phyloP scores from a whole-genome alignment of 2,329 filamentous ascomycete genomes.

The Penicillium brasilianum region DNA sequence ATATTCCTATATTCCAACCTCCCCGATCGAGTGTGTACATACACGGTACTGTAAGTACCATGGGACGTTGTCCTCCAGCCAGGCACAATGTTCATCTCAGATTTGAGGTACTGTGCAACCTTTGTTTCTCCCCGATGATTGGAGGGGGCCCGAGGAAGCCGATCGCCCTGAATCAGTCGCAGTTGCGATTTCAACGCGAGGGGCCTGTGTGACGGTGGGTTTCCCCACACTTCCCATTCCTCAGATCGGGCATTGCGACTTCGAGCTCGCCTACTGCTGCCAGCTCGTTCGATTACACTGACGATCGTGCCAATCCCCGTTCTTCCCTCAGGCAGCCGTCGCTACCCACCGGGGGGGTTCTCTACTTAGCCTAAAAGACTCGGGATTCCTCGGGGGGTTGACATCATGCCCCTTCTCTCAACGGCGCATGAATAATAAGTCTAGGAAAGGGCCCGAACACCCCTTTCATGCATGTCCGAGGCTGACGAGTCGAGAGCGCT shows the following conservation, averaged over 20 bases:
- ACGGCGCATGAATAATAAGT: constrained; percentile 16
- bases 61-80: constrained; percentile 1
- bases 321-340: not conserved
- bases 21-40: no score
- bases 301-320: not conserved
- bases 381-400: constrained; percentile 9
- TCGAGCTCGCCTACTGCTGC: not conserved
- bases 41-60: not conserved
- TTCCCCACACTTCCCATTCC: constrained; percentile 17
- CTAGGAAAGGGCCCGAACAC: constrained; percentile 9
- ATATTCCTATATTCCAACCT: no score
- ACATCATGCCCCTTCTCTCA: constrained; percentile 18
- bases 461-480: constrained; percentile 13
- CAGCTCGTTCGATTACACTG: not conserved
- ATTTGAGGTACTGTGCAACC: constrained; percentile 6
- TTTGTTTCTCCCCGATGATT: not conserved
- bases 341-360: not conserved
- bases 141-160: constrained; percentile 1
- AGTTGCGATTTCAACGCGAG: constrained; percentile 22
- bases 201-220: constrained; percentile 22
- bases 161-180: constrained; percentile 11
- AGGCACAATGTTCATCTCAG: constrained; percentile 2
- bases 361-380: not conserved
- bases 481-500: constrained; percentile 18
- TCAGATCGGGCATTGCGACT: constrained; percentile 16